Conservation (phyloP, 2,329 filamentous ascomycete genomes). For the Byssoonygena ceratinophila region DNA sequence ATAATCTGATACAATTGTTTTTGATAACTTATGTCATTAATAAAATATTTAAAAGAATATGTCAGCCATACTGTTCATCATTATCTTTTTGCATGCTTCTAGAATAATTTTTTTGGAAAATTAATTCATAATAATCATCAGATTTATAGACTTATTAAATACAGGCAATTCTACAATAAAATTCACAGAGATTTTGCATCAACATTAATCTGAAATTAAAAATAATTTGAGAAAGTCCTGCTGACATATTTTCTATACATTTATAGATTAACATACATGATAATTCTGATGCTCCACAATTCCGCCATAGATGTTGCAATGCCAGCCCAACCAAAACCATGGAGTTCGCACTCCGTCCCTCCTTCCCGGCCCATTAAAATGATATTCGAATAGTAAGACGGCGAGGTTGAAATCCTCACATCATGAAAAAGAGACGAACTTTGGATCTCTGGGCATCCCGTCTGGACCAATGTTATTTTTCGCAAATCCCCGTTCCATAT, state of each 20-base stretch:
- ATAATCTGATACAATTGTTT: slow-evolving; percentile 15
- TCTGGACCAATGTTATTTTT: slow-evolving; percentile 82
- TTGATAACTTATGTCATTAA: slow-evolving; percentile 18
- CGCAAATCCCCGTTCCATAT: slow-evolving; percentile 75
- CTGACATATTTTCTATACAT: no score
- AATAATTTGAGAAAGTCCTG: neutral
- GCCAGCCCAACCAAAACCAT: neutral
- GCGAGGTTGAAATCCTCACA: neutral
- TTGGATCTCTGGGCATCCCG: slow-evolving; percentile 78
- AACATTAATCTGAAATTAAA: neutral
- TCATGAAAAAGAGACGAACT: slow-evolving; percentile 86
- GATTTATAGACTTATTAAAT: neutral
- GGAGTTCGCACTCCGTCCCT: neutral
- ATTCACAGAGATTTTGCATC: no score
- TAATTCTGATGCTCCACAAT: no score
- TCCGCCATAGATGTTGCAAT: neutral
- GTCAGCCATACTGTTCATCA: no score
- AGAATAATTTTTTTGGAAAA: neutral
- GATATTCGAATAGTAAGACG: neutral
- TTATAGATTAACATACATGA: no score
- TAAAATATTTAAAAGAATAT: slow-evolving; percentile 20
- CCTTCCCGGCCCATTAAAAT: neutral
- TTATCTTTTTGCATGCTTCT: neutral
- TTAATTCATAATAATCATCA: neutral
- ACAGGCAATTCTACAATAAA: neutral